Evolutionary conservation across 345 rosid species (phyloP).

Genomic region (Cardamine chenopodiifolia): DNA sequence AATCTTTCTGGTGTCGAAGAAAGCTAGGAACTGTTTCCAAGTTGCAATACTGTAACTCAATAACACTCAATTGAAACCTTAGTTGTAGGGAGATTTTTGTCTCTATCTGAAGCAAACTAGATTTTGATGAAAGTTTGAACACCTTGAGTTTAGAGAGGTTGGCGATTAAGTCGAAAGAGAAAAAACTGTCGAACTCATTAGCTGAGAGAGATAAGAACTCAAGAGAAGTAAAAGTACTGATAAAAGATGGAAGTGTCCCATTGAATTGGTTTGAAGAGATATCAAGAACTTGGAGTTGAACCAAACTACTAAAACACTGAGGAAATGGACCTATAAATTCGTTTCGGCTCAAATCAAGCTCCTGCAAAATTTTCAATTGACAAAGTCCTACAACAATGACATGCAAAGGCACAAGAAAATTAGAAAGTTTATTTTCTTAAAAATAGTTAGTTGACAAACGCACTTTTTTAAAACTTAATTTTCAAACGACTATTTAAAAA

Average conservation of each 20-base stretch:
- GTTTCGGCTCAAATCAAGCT: conserved; percentile 27
- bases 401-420: no score
- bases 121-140: conserved; percentile 15
- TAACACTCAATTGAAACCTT: conserved; percentile 11
- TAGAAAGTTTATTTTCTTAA: no score
- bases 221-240: not conserved
- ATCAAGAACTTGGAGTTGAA: conserved; percentile 31
- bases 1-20: conserved; percentile 12
- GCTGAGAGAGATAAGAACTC: conserved; percentile 25
- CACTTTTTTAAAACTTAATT: no score
- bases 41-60: not conserved
- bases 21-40: not conserved
- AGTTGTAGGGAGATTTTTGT: not conserved
- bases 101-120: not conserved
- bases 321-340: not conserved
- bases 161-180: conserved; percentile 5
- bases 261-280: conserved; percentile 13
- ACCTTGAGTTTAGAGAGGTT: conserved; percentile 28
- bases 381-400: conserved; percentile 15
- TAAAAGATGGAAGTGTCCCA: not conserved
- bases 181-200: conserved; percentile 13
- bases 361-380: not conserved
- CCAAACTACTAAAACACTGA: not conserved
- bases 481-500: no score
- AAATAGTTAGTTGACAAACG: no score